Evolutionary conservation across 805 yeast genomes (phyloP).

Genomic region (Wickerhamomyces queroliae): DNA sequence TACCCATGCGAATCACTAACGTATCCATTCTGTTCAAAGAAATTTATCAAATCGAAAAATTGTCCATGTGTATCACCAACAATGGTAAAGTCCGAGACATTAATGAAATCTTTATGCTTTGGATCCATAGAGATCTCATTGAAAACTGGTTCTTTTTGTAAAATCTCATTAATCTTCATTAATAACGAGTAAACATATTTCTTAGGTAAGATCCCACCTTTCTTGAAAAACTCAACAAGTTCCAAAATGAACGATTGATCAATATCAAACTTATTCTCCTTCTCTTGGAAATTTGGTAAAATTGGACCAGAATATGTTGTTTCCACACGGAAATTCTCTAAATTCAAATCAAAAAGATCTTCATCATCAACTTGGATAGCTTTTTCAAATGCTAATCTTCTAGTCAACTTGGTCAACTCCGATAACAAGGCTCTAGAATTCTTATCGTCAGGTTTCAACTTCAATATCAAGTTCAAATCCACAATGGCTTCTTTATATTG

Average conservation of each 20-base stretch:
- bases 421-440: slow-evolving; percentile 57
- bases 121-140: slow-evolving; percentile 50
- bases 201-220: slow-evolving; percentile 72
- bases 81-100: slow-evolving; percentile 57
- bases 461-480: slow-evolving; percentile 62
- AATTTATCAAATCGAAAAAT: slow-evolving; percentile 79
- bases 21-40: slow-evolving; percentile 69
- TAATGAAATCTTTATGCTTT: slow-evolving; percentile 20
- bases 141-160: slow-evolving; percentile 64
- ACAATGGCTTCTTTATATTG: slow-evolving; percentile 67
- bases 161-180: slow-evolving; percentile 59
- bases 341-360: slow-evolving; percentile 20
- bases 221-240: slow-evolving; percentile 66
- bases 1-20: slow-evolving; percentile 64
- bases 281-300: slow-evolving; percentile 24
- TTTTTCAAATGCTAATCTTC: slow-evolving; percentile 72
- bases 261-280: slow-evolving; percentile 26
- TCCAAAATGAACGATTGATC: slow-evolving; percentile 49
- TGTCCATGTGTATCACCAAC: slow-evolving; percentile 99
- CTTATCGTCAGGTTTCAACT: slow-evolving; percentile 59
- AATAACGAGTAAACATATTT: slow-evolving; percentile 80
- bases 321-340: slow-evolving; percentile 36
- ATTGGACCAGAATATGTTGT: slow-evolving; percentile 54
- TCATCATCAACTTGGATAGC: slow-evolving; percentile 76
- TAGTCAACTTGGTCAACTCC: slow-evolving; percentile 59